These are phyloP conservation scores for Neoboletus brunneissimus DNA, from an alignment of 768 basidiomycete species.

Conservation along the genomic window DNA sequence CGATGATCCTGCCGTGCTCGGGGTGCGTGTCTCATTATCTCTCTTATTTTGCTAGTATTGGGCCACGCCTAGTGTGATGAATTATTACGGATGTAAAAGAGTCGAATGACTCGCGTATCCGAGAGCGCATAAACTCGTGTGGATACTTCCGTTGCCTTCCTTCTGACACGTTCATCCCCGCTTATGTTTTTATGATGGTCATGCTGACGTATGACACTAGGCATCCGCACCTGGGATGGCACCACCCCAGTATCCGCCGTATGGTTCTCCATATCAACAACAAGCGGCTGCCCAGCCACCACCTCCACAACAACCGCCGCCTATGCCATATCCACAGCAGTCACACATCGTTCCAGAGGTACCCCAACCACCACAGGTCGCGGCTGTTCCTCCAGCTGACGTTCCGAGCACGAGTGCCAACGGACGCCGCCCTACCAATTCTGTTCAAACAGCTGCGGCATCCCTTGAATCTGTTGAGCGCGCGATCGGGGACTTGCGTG, in stretches of 20 bases:
- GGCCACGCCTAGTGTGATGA: conserved; percentile 35
- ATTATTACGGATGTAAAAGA: conserved; percentile 46
- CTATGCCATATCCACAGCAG: conserved; percentile 28
- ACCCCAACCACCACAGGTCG: conserved; percentile 18
- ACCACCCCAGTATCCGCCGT: conserved; percentile 30
- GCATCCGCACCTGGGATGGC: conserved; percentile 46
- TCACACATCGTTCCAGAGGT: conserved; percentile 28
- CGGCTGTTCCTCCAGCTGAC: conserved; percentile 23
- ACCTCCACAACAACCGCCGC: conserved; percentile 30
- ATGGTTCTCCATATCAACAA: conserved; percentile 32
- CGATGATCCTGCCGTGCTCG: conserved; percentile 82
- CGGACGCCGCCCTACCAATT: conserved; percentile 39
- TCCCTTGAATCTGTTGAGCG: conserved; percentile 72
- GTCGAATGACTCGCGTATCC: conserved; percentile 34
- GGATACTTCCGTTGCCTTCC: conserved; percentile 63
- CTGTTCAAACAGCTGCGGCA: conserved; percentile 69
- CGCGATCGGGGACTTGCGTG: conserved; percentile 50
- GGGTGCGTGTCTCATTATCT: conserved; percentile 47
- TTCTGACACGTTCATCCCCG: conserved; percentile 39
- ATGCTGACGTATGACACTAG: conserved; percentile 30
- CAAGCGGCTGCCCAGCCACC: conserved; percentile 32
- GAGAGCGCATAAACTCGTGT: conserved; percentile 48
- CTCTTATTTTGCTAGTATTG: background rate
- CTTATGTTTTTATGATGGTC: background rate
- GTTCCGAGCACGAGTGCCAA: conserved; percentile 25